Evolutionary conservation across 225 moss, liverwort and hornwort species (phyloP).

Genomic region (Sphagnum tenellum): DNA sequence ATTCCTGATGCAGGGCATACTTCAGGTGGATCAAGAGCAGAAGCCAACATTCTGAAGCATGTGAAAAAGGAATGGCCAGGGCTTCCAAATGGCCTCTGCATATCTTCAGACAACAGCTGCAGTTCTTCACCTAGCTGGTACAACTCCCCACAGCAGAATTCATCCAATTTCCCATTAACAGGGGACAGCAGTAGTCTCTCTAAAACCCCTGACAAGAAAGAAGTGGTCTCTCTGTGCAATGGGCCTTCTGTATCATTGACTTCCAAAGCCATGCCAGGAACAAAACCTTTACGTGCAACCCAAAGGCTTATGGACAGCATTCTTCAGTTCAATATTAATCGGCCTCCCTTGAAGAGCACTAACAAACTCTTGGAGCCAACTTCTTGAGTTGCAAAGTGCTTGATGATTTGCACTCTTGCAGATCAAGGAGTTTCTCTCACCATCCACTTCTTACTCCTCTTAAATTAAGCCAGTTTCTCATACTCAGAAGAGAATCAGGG

Average conservation of each 20-base stretch:
- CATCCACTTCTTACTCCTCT: no score
- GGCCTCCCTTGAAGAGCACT: slow-evolving; percentile 2
- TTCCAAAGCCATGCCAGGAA: not conserved
- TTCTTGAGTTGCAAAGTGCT: slow-evolving; percentile 30
- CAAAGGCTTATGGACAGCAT: slow-evolving; percentile 23
- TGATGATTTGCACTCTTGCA: not conserved
- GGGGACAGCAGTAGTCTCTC: slow-evolving; percentile 5
- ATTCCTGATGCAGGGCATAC: slow-evolving; percentile 3
- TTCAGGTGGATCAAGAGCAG: slow-evolving; percentile 60
- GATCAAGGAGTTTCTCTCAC: slow-evolving; percentile 6
- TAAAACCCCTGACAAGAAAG: slow-evolving; percentile 1
- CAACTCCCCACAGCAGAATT: slow-evolving; percentile 44
- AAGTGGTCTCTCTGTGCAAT: not conserved
- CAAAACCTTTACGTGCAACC: slow-evolving; percentile 11
- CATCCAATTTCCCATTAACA: slow-evolving; percentile 28
- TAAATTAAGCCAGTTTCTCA: no score
- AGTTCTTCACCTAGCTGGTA: slow-evolving; percentile 56
- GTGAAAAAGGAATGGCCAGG: slow-evolving; percentile 63
- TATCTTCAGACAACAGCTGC: slow-evolving; percentile 60
- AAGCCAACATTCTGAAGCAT: slow-evolving; percentile 73
- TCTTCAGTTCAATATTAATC: slow-evolving; percentile 6
- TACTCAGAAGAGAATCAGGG: no score
- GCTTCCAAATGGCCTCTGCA: slow-evolving; percentile 34
- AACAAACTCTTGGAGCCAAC: slow-evolving; percentile 9
- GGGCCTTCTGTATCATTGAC: slow-evolving; percentile 1